A percentile compares a stretch with the other conserved stretches of the same genome.
phyloP scores from a whole-genome alignment of 345 rosid genomes.

The Clausena lansium region DNA sequence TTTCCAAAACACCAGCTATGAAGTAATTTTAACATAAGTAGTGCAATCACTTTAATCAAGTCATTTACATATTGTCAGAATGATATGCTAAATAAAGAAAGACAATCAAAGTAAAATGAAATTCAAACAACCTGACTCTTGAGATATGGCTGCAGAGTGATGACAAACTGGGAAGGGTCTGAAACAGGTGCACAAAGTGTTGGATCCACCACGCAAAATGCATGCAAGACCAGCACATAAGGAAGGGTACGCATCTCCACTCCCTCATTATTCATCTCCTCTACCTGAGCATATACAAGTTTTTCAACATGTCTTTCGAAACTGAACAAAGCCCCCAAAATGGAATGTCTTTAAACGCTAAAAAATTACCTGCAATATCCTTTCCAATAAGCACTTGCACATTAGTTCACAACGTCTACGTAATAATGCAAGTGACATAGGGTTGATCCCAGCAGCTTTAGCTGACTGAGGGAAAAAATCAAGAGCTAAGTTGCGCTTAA shows the following conservation, averaged over 20 bases:
- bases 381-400: conserved; percentile 96
- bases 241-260: conserved; percentile 71
- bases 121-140: conserved; percentile 72
- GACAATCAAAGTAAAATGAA: background rate
- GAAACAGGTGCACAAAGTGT: conserved; percentile 88
- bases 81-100: background rate
- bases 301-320: conserved; percentile 12
- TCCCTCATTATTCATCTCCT: conserved; percentile 72
- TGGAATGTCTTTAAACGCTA: background rate
- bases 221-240: conserved; percentile 82
- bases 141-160: conserved; percentile 93
- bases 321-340: conserved; percentile 17
- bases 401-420: conserved; percentile 92
- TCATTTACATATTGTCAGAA: background rate
- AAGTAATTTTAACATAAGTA: background rate
- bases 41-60: background rate
- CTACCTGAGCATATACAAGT: conserved; percentile 53
- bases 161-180: conserved; percentile 88
- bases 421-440: conserved; percentile 77
- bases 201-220: conserved; percentile 94
- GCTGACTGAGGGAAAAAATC: conserved; percentile 94
- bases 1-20: background rate
- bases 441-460: conserved; percentile 95
- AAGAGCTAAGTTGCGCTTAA: conserved; percentile 88
- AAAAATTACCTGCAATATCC: conserved; percentile 79